Conservation (phyloP, 169 alveolate species). For the Condylostoma magnum region DNA sequence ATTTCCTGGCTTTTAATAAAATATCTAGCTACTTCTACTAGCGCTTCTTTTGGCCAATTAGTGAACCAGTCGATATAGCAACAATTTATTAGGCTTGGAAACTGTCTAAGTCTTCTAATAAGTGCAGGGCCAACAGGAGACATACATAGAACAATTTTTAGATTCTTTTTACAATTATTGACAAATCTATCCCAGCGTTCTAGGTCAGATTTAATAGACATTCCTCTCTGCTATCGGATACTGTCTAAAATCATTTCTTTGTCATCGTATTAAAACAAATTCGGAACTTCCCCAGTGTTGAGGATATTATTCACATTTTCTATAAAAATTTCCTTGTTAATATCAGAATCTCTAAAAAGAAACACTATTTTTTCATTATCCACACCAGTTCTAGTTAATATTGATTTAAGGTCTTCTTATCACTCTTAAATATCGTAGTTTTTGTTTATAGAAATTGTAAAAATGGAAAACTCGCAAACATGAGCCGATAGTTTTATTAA, state of each 20-base stretch:
- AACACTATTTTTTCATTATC: conserved; percentile 40
- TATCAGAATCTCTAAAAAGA: conserved; percentile 64
- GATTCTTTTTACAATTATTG: conserved; percentile 54
- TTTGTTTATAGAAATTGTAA: conserved; percentile 40
- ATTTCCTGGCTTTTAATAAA: conserved; percentile 57
- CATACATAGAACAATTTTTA: conserved; percentile 72
- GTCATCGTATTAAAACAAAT: conserved; percentile 70
- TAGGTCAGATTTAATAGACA: conserved; percentile 47
- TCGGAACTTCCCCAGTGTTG: conserved; percentile 83
- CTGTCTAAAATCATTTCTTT: conserved; percentile 76
- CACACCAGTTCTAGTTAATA: conserved; percentile 46
- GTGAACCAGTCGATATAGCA: conserved; percentile 83
- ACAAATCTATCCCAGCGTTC: conserved; percentile 67
- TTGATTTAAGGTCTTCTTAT: conserved; percentile 52
- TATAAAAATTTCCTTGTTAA: conserved; percentile 62
- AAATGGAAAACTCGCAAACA: conserved; percentile 57
- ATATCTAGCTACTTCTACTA: conserved; percentile 75
- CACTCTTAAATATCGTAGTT: conserved; percentile 46
- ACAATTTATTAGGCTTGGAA: conserved; percentile 79
- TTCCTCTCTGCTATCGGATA: conserved; percentile 47
- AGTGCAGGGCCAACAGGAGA: conserved; percentile 74
- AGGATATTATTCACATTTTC: conserved; percentile 78
- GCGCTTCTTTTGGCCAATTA: conserved; percentile 89
- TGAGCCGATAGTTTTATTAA: conserved; percentile 66
- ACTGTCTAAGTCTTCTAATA: conserved; percentile 67